phyloP scores from a whole-genome alignment of 2,329 filamentous ascomycete genomes.

The Pseudogymnoascus sp. region DNA sequence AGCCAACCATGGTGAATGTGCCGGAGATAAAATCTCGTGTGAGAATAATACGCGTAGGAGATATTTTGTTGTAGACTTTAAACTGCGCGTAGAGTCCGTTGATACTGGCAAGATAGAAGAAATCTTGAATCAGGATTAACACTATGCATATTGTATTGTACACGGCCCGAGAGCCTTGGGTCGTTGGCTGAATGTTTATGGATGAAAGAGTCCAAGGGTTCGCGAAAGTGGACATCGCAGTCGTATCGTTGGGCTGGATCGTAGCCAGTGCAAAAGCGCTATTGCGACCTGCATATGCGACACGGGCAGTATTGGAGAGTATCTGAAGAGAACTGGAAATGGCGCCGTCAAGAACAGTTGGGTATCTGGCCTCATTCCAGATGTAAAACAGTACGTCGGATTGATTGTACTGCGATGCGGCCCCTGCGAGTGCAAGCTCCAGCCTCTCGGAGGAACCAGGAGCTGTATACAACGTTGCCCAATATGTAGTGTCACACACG shows the following conservation, averaged over 20 bases:
- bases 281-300: not conserved
- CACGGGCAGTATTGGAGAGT: not conserved
- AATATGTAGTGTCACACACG: slow-evolving; percentile 19
- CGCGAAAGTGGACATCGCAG: slow-evolving; percentile 20
- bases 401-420: not conserved
- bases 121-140: slow-evolving; percentile 24
- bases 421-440: not conserved
- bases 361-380: slow-evolving; percentile 7
- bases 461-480: not conserved
- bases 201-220: slow-evolving; percentile 27
- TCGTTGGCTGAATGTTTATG: slow-evolving; percentile 25
- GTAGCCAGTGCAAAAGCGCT: not conserved
- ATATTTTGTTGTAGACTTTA: slow-evolving; percentile 7
- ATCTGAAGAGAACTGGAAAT: not conserved
- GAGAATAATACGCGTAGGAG: slow-evolving; percentile 17
- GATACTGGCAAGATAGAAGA: slow-evolving; percentile 14
- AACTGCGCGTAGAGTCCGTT: slow-evolving; percentile 19
- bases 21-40: slow-evolving; percentile 23
- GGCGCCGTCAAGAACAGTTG: not conserved
- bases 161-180: slow-evolving; percentile 25
- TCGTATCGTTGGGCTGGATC: not conserved
- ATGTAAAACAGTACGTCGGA: not conserved
- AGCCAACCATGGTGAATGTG: slow-evolving; percentile 22
- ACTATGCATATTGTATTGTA: slow-evolving; percentile 32
- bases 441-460: not conserved